A percentile compares a stretch with the other conserved stretches of the same genome.
These are phyloP conservation scores for Russula griseocarnosa DNA, from an alignment of 768 basidiomycete species.

Conservation along the genomic window DNA sequence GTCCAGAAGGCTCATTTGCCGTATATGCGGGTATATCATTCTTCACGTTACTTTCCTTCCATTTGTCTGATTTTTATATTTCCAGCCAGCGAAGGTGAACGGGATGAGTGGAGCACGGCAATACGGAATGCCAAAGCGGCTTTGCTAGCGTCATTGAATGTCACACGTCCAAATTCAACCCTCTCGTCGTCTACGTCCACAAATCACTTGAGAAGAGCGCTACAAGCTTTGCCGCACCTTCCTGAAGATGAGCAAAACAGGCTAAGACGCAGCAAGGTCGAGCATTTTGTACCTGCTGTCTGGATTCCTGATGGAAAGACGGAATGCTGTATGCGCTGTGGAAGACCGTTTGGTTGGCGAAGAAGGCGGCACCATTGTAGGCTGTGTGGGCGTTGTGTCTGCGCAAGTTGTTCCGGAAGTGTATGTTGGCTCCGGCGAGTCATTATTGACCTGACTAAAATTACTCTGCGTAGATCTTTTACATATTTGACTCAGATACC, in stretches of 20 bases:
- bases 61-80: not conserved
- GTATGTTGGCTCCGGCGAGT: conserved; percentile 41
- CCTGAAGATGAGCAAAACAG: conserved; percentile 43
- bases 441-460: conserved; percentile 12
- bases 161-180: conserved; percentile 75
- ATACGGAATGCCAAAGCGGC: conserved; percentile 69
- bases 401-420: conserved; percentile 75
- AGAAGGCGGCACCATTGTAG: conserved; percentile 82
- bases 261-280: conserved; percentile 52
- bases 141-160: conserved; percentile 63
- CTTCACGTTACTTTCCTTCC: too few species aligned
- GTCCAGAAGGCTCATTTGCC: conserved; percentile 74
- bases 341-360: conserved; percentile 68
- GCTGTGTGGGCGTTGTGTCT: conserved; percentile 82
- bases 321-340: conserved; percentile 83
- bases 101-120: conserved; percentile 61
- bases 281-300: conserved; percentile 84
- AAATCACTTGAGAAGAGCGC: conserved; percentile 64
- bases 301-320: conserved; percentile 90
- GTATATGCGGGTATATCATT: conserved; percentile 57
- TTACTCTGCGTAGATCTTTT: conserved; percentile 61
- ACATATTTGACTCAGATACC: conserved; percentile 54
- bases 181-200: conserved; percentile 74
- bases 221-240: conserved; percentile 69
- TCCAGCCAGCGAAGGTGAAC: conserved; percentile 51